phyloP scores from a whole-genome alignment of 331 rosid genomes.

The Pyrus hybrid region DNA sequence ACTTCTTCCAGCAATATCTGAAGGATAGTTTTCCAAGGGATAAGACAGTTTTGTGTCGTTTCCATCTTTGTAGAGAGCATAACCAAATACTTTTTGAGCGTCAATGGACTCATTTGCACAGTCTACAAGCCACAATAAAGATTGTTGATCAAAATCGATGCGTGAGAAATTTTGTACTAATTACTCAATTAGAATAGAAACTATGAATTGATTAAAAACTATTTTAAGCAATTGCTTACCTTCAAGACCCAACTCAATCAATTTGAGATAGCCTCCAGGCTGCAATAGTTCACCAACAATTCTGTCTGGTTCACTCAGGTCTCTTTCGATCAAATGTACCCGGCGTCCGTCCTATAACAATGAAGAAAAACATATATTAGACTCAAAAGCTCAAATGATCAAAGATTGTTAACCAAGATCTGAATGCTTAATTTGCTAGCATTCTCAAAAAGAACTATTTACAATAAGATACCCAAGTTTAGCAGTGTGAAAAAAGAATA shows the following conservation, averaged over 20 bases:
- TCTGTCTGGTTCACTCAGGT: conserved; percentile 32
- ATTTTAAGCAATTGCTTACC: conserved; percentile 28
- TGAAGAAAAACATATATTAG: background rate
- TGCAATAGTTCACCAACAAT: too few species aligned
- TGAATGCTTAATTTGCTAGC: too few species aligned
- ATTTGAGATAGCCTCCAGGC: background rate
- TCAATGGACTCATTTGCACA: conserved; percentile 60
- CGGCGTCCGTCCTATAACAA: conserved; percentile 57
- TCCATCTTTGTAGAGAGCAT: conserved; percentile 77
- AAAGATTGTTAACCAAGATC: too few species aligned
- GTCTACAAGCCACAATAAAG: conserved; percentile 39
- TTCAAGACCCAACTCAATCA: conserved; percentile 63
- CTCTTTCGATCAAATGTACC: conserved; percentile 72
- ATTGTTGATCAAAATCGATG: background rate
- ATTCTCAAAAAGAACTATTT: too few species aligned
- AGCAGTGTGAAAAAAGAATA: too few species aligned
- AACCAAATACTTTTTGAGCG: conserved; percentile 67
- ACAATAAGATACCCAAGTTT: background rate
- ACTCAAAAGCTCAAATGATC: background rate
- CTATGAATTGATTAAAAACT: background rate
- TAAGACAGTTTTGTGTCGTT: conserved; percentile 42
- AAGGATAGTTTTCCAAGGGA: conserved; percentile 44
- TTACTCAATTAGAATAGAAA: background rate
- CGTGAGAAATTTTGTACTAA: too few species aligned
- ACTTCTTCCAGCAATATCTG: conserved; percentile 63